Base-by-base conservation (phyloP, 768 basidiomycete genomes). In the Epithele typhae region DNA sequence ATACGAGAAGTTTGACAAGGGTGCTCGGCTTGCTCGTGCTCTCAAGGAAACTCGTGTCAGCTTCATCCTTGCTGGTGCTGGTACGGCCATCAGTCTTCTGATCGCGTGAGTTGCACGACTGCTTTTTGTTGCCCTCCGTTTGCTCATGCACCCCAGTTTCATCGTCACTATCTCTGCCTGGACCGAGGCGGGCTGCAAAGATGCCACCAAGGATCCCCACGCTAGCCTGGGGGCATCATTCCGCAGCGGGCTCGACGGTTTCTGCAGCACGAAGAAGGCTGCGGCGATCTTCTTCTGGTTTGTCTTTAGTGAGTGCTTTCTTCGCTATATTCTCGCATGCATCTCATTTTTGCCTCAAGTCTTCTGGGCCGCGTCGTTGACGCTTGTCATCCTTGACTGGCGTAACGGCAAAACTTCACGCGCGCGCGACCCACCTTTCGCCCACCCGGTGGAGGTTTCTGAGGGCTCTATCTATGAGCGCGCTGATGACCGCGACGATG, bases 241-340 rank as follows among this genome's bases (percentile, higher is more conserved):
- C 63, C 75, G 76, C 52, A 72, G 73, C 4, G 89, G 71, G 17
- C 71, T 97, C 2, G 67, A 75, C 3, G 81, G 87, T 0, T 96
- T 90, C 88, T 97, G 93, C 66, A 81, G 73, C 53, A 94, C 93
- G 6, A 97, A 96, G 70, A 92, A 91, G 58, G 93, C 93, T 2
- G 89, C 79, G 0, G 81, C 81, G 4, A 79, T 94, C 37, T 96
- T 97, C 67, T 85, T 93, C 62, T 95, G 92, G 93, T 63, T 92
- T 8, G 72, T 79, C 1, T 88, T 90, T 45, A 74, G 90, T 89
- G 55, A 38, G 82, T 71, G 8, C 7, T 9, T 9, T 30, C 27
- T 7, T 30, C 27, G 27, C n/a, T n/a, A n/a, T n/a, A n/a, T n/a
- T n/a, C n/a, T n/a, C n/a, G 30, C 9, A 36, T n/a, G 8, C 35